Evolutionary conservation across 129 eudicot species (phyloP).

Genomic region (Centaurea solstitialis): DNA sequence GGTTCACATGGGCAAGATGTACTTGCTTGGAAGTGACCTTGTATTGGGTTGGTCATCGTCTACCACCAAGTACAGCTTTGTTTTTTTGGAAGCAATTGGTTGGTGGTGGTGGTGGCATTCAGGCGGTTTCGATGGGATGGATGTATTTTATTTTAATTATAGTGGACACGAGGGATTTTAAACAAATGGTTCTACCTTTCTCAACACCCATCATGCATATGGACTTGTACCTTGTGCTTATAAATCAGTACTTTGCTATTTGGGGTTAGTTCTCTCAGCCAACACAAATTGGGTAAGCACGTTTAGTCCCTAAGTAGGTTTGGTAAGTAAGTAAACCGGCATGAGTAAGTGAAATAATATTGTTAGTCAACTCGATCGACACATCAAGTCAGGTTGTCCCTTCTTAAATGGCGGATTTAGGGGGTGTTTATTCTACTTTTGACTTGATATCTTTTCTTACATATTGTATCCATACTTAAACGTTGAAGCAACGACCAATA

Average conservation of each 20-base stretch:
- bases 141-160: slow-evolving; percentile 6
- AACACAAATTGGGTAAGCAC: too few species aligned
- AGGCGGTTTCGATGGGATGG: slow-evolving; percentile 22
- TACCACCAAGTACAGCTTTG: slow-evolving; percentile 27
- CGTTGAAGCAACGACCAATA: not conserved
- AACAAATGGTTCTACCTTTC: not conserved
- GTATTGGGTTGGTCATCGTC: slow-evolving; percentile 12
- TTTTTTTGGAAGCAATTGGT: not conserved
- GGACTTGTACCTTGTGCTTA: not conserved
- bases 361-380: too few species aligned
- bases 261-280: too few species aligned
- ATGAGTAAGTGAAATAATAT: too few species aligned
- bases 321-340: too few species aligned
- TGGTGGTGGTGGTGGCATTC: slow-evolving; percentile 20
- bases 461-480: not conserved
- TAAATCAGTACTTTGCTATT: not conserved
- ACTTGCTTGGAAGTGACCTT: slow-evolving; percentile 20
- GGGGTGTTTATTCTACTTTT: not conserved
- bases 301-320: too few species aligned
- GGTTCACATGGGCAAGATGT: not conserved
- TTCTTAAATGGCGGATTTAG: too few species aligned
- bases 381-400: too few species aligned
- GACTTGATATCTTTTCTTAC: not conserved
- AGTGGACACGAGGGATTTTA: slow-evolving; percentile 20
- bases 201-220: not conserved